A percentile compares a stretch with the other conserved stretches of the same genome.
Conservation (phyloP, 768 basidiomycete species). For the Rhodosporidiobolus sp. region DNA sequence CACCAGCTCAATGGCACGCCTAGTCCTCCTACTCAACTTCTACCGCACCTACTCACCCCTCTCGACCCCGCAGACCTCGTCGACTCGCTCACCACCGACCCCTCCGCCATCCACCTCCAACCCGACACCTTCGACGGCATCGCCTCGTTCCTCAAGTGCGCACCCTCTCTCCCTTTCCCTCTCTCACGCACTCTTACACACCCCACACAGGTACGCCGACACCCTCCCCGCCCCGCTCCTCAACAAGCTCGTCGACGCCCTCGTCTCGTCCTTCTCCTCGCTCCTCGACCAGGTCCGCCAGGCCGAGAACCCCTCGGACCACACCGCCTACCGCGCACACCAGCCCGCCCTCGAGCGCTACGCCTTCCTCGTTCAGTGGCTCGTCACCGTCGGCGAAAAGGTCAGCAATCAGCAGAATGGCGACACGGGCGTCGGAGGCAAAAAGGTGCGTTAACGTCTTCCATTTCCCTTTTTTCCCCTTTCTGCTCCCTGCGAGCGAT, state of each 20-base stretch:
- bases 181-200: neutral
- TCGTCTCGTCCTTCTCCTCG: slow-evolving; percentile 68
- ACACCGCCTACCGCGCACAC: slow-evolving; percentile 64
- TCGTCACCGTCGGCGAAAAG: slow-evolving; percentile 74
- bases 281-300: slow-evolving; percentile 69
- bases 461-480: neutral
- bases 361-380: slow-evolving; percentile 89
- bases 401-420: slow-evolving; percentile 55
- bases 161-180: slow-evolving; percentile 15
- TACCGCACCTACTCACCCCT: slow-evolving; percentile 21
- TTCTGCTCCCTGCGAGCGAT: neutral
- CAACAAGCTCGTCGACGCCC: slow-evolving; percentile 82
- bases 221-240: slow-evolving; percentile 64
- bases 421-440: slow-evolving; percentile 49
- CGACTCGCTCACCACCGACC: slow-evolving; percentile 69
- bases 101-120: slow-evolving; percentile 64
- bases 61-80: slow-evolving; percentile 61
- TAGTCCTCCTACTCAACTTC: slow-evolving; percentile 32
- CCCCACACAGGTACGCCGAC: slow-evolving; percentile 56
- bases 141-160: slow-evolving; percentile 70
- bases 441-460: slow-evolving; percentile 35
- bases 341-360: slow-evolving; percentile 81
- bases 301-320: slow-evolving; percentile 64
- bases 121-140: slow-evolving; percentile 74
- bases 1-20: neutral